Percentiles rank a stretch among this genome's conserved stretches.
These are phyloP conservation scores for Blastobotrys aristatus DNA, from an alignment of 1,139 yeast genomes.

Conservation along the genomic window DNA sequence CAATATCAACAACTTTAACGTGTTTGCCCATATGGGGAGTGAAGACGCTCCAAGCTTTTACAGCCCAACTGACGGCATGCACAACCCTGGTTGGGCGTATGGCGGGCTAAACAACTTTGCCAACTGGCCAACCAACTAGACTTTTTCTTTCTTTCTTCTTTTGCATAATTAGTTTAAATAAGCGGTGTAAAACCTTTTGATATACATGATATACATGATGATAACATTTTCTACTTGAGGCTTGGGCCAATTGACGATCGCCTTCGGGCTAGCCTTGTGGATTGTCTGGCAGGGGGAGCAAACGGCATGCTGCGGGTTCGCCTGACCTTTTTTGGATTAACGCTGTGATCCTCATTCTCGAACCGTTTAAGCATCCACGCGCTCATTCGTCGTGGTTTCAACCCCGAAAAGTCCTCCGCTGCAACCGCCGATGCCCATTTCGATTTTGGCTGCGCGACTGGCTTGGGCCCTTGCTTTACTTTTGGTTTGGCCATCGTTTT, in stretches of 20 bases:
- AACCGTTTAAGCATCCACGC: slow-evolving; percentile 20
- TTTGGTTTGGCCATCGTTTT: not conserved
- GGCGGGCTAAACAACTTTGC: not conserved
- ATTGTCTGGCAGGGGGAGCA: not conserved
- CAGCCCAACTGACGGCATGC: not conserved
- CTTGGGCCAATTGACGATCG: not conserved
- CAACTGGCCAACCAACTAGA: slow-evolving; percentile 3
- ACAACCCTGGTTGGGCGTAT: not conserved
- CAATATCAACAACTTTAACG: not conserved
- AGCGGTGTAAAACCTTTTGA: too few species aligned
- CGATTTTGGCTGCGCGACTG: not conserved
- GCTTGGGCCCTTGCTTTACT: not conserved
- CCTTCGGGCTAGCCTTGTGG: slow-evolving; percentile 1
- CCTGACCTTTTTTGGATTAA: not conserved
- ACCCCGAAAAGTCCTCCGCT: slow-evolving; percentile 2
- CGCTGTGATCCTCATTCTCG: not conserved
- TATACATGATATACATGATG: too few species aligned
- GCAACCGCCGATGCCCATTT: slow-evolving; percentile 12
- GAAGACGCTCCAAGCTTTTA: not conserved
- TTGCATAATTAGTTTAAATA: not conserved
- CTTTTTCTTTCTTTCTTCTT: not conserved
- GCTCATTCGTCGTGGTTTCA: slow-evolving; percentile 19
- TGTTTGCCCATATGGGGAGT: not conserved
- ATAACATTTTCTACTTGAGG: too few species aligned
- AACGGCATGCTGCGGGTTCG: slow-evolving; percentile 1